Conservation (phyloP, 225 moss, liverwort and hornwort genomes). For the Polytrichum formosum region DNA sequence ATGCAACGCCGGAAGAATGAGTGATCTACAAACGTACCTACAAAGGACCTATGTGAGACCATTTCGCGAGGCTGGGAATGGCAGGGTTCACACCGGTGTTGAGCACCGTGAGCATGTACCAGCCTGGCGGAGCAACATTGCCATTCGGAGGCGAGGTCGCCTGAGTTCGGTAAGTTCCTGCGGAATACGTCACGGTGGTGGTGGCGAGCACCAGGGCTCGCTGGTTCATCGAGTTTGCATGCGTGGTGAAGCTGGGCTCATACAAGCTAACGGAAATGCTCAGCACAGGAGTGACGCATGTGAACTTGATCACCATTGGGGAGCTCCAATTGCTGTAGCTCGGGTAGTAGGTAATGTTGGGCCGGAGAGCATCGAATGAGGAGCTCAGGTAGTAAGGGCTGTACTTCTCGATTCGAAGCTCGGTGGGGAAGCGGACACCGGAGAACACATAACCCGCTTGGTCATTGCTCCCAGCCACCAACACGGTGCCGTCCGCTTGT, state of each 20-base stretch:
- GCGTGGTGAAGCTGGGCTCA: conserved; percentile 3
- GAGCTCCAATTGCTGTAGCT: not conserved
- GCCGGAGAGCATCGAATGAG: not conserved
- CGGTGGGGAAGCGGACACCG: conserved; percentile 12
- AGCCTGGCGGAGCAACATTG: conserved; percentile 9
- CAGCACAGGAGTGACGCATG: too few species aligned
- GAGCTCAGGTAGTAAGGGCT: conserved; percentile 3
- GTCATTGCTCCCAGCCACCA: conserved; percentile 10
- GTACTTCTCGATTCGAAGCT: conserved; percentile 14
- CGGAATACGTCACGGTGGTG: not conserved
- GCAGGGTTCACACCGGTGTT: not conserved
- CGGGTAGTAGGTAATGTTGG: not conserved
- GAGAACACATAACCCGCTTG: conserved; percentile 10
- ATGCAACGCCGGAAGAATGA: too few species aligned
- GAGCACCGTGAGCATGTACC: conserved; percentile 4
- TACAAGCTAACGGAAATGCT: not conserved
- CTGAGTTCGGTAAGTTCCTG: not conserved
- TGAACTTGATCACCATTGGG: not conserved
- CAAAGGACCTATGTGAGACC: conserved; percentile 1
- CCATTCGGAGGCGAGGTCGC: conserved; percentile 1
- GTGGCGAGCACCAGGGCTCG: conserved; percentile 10
- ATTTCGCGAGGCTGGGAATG: conserved; percentile 2
- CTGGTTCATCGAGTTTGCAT: conserved; percentile 8
- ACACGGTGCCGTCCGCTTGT: not conserved
- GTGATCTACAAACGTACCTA: not conserved